phyloP scores from a whole-genome alignment of 306 rosid species.

The Pyrus betulifolia region DNA sequence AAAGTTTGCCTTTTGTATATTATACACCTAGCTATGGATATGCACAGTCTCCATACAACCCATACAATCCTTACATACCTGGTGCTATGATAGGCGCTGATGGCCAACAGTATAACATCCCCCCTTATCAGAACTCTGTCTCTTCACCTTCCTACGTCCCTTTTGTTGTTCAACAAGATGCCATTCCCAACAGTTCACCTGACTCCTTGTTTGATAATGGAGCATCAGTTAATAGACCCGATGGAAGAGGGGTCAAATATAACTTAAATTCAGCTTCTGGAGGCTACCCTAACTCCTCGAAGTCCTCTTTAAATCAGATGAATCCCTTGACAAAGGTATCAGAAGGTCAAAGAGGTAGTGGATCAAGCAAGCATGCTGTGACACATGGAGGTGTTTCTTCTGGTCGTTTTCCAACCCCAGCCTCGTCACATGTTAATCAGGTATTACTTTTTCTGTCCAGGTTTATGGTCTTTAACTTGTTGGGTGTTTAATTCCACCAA shows the following conservation, averaged over 20 bases:
- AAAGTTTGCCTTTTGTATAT: constrained; percentile 74
- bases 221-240: constrained; percentile 51
- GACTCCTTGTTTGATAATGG: constrained; percentile 46
- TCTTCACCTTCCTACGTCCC: constrained; percentile 67
- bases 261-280: constrained; percentile 55
- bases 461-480: background rate
- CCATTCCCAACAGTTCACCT: constrained; percentile 40
- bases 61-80: constrained; percentile 94
- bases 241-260: constrained; percentile 57
- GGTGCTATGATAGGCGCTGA: constrained; percentile 86
- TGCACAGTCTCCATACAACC: constrained; percentile 96
- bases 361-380: constrained; percentile 47
- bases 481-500: background rate
- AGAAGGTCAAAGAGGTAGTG: constrained; percentile 59
- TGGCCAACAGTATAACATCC: constrained; percentile 56
- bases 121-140: constrained; percentile 57
- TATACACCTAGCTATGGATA: constrained; percentile 79
- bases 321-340: constrained; percentile 53
- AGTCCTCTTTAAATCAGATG: constrained; percentile 40
- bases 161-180: constrained; percentile 55
- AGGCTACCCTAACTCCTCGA: constrained; percentile 45
- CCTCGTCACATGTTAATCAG: constrained; percentile 53
- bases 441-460: constrained; percentile 23
- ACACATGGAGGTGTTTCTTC: constrained; percentile 51
- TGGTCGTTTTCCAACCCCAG: constrained; percentile 35